Percentiles rank a stretch among this genome's conserved stretches.
phyloP scores from a whole-genome alignment of 2,329 filamentous ascomycete species.

The Cladosporium sp. region DNA sequence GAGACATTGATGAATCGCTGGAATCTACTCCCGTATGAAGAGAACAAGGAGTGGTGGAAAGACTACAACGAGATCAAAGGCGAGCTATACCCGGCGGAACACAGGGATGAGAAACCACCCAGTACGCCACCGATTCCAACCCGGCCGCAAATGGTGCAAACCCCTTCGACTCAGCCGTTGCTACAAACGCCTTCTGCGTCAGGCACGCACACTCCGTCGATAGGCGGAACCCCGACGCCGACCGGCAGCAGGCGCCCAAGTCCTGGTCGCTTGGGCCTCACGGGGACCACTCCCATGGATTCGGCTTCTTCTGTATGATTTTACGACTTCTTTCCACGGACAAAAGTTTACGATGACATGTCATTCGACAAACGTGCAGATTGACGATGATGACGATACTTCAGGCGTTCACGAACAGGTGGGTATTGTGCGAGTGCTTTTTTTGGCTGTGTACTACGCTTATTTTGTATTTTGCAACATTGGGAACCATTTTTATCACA shows the following conservation, averaged over 20 bases:
- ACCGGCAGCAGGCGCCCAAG: neutral
- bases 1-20: conserved; percentile 1
- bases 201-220: neutral
- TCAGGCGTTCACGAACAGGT: neutral
- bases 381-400: neutral
- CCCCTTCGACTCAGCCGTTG: neutral
- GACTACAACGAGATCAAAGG: neutral
- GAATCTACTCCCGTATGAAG: conserved; percentile 6
- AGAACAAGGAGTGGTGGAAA: neutral
- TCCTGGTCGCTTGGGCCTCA: neutral
- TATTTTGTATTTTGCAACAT: neutral
- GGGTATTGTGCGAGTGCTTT: neutral
- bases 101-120: neutral
- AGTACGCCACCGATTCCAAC: neutral
- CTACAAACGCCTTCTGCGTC: neutral
- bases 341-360: neutral
- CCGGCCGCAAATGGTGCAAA: neutral
- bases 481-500: neutral
- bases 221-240: neutral
- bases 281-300: neutral
- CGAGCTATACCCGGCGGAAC: neutral
- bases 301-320: neutral
- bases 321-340: neutral
- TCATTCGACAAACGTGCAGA: neutral
- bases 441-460: neutral